phyloP scores from a whole-genome alignment of 78 protist genomes.

The Isochrysis galbana region DNA sequence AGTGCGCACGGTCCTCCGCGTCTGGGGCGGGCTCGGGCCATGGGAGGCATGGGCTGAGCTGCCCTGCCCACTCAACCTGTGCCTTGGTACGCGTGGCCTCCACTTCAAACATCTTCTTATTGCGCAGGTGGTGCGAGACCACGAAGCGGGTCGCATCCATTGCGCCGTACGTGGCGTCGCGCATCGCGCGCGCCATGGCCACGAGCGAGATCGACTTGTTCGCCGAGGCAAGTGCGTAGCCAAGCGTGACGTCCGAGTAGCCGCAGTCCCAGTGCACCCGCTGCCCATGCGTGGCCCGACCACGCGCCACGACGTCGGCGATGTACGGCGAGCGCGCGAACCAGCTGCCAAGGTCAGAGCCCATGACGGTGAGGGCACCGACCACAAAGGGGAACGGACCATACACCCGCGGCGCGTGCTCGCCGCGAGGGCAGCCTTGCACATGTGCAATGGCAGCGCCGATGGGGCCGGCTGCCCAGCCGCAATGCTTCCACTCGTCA shows the following conservation, averaged over 20 bases:
- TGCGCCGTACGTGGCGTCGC: neutral
- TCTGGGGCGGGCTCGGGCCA: neutral
- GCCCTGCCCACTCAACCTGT: neutral
- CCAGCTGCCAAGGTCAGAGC: neutral
- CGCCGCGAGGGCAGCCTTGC: neutral
- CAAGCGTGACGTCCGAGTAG: neutral
- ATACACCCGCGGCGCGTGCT: neutral
- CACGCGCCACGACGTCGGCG: neutral
- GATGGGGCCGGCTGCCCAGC: neutral
- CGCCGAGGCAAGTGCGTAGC: neutral
- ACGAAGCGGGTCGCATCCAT: neutral
- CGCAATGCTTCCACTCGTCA: neutral
- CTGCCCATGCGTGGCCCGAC: neutral
- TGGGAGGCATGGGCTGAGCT: neutral
- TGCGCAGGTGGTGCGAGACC: neutral
- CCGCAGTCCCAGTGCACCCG: neutral
- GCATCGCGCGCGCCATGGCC: neutral
- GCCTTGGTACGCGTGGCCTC: neutral
- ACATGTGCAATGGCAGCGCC: neutral
- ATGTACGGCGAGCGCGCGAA: neutral
- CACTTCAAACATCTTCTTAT: neutral
- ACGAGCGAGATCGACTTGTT: neutral
- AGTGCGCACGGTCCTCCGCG: neutral
- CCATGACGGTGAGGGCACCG: neutral
- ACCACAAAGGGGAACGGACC: conserved; percentile 12